These are phyloP conservation scores for Corymbia maculata DNA, from an alignment of 345 rosid species.

Conservation along the genomic window DNA sequence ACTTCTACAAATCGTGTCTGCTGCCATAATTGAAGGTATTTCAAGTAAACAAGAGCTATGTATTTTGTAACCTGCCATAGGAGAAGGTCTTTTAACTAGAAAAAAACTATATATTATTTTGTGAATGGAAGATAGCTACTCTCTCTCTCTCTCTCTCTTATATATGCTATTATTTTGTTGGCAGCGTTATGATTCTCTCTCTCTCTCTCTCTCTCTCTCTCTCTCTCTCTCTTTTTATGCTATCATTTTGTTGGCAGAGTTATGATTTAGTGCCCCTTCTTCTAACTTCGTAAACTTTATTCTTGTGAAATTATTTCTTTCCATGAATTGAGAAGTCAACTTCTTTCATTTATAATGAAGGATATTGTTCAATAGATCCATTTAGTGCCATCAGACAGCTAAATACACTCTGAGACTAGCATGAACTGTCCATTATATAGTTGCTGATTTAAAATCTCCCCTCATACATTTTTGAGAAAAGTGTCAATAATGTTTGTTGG, in stretches of 20 bases:
- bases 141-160: background rate
- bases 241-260: background rate
- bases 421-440: background rate
- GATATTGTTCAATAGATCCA: background rate
- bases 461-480: background rate
- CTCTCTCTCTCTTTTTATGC: background rate
- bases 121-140: no score
- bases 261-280: background rate
- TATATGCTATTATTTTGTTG: background rate
- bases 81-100: background rate
- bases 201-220: background rate
- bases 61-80: background rate
- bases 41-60: background rate
- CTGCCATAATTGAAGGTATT: background rate
- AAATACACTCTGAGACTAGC: background rate
- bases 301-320: background rate
- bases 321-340: background rate
- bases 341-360: background rate
- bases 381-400: background rate
- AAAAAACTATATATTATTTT: background rate
- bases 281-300: background rate
- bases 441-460: background rate
- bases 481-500: background rate
- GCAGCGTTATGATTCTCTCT: background rate
- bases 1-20: background rate